phyloP scores from a whole-genome alignment of 306 rosid genomes.

The Rosa persica region DNA sequence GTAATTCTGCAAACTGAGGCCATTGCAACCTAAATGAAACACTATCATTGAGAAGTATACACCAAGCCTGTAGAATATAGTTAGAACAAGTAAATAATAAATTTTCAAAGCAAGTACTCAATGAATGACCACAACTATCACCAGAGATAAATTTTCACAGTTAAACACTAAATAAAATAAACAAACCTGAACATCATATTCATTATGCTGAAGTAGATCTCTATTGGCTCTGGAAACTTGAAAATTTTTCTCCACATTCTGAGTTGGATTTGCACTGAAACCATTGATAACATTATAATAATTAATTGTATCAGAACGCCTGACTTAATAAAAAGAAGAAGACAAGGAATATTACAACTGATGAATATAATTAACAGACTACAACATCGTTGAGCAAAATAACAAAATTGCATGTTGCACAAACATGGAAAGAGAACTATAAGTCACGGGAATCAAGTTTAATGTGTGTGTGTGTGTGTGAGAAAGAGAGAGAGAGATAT shows the following conservation, averaged over 20 bases:
- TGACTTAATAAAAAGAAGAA: background rate
- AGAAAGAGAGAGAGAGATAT: slow-evolving; percentile 6
- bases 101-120: background rate
- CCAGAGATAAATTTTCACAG: slow-evolving; percentile 5
- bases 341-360: background rate
- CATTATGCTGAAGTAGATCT: slow-evolving; percentile 61
- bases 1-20: slow-evolving; percentile 89
- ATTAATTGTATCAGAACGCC: background rate
- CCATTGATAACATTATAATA: background rate
- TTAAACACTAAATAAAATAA: slow-evolving; percentile 24
- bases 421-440: background rate
- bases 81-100: background rate
- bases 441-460: background rate
- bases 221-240: slow-evolving; percentile 74
- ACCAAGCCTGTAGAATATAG: slow-evolving; percentile 69
- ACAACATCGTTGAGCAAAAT: background rate
- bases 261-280: slow-evolving; percentile 75
- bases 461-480: background rate
- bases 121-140: slow-evolving; percentile 19
- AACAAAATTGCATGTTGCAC: background rate
- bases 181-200: slow-evolving; percentile 81
- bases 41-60: slow-evolving; percentile 94
- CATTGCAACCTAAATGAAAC: slow-evolving; percentile 99
- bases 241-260: slow-evolving; percentile 78
- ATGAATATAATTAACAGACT: background rate